Conservation (phyloP, 164 flowering plant genomes). For the Pachysandra terminalis region DNA sequence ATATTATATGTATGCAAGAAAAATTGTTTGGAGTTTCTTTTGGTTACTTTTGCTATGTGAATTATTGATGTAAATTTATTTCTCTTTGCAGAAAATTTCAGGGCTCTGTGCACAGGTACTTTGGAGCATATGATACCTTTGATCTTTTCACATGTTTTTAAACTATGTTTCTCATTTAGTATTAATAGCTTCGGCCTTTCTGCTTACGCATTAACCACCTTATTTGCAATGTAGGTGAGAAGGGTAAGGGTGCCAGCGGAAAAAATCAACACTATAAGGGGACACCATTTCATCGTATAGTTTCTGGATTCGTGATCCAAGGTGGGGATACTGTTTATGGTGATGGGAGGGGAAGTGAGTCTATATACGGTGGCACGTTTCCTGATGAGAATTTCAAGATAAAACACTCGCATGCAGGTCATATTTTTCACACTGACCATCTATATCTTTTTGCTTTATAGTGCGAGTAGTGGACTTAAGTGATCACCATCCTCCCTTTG, state of each 20-base stretch:
- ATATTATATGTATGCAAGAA: background rate
- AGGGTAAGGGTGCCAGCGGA: conserved; percentile 65
- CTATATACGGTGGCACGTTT: conserved; percentile 92
- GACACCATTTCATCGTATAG: too few species aligned
- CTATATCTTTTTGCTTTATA: too few species aligned
- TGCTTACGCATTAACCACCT: background rate
- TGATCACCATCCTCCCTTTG: too few species aligned
- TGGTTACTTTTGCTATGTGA: background rate
- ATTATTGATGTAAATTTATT: conserved; percentile 10
- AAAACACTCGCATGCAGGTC: conserved; percentile 88
- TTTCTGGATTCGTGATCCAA: conserved; percentile 89
- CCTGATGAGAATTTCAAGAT: conserved; percentile 75
- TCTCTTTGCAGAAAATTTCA: too few species aligned
- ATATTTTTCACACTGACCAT: background rate
- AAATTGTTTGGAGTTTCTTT: background rate
- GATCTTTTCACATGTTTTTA: background rate
- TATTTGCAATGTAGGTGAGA: conserved; percentile 54
- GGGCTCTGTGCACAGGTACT: too few species aligned
- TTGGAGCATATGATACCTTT: background rate
- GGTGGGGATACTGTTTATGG: conserved; percentile 81
- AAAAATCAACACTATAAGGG: conserved; percentile 77
- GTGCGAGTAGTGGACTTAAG: too few species aligned
- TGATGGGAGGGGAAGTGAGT: conserved; percentile 74
- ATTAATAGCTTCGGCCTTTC: background rate
- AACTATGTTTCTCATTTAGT: background rate